These are phyloP conservation scores for Aristolochia contorta DNA, from an alignment of 164 flowering plant species.

Conservation along the genomic window DNA sequence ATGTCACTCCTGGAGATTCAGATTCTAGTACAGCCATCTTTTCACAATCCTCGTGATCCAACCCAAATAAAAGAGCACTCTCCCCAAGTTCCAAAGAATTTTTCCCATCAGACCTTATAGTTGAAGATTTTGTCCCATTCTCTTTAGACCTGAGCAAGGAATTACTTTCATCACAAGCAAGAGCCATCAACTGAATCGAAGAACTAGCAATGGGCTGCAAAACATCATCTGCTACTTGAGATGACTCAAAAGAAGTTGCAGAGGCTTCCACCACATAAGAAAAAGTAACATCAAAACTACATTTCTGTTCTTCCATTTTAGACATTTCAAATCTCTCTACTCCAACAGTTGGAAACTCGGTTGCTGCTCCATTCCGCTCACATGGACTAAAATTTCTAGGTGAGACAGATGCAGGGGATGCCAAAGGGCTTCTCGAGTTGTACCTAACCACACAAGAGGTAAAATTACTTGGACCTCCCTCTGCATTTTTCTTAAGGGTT, in stretches of 20 bases:
- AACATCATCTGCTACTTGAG: not conserved
- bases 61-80: too few species aligned
- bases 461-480: not conserved
- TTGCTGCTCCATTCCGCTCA: not conserved
- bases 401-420: not conserved
- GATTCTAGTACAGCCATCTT: too few species aligned
- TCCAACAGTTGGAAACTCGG: not conserved
- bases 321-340: not conserved
- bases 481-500: not conserved
- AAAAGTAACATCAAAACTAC: not conserved
- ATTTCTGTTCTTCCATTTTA: not conserved
- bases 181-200: not conserved
- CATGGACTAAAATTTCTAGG: too few species aligned
- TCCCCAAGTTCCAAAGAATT: too few species aligned
- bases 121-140: too few species aligned
- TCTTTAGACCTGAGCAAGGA: too few species aligned
- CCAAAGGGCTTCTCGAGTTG: not conserved
- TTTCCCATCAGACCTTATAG: too few species aligned
- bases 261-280: not conserved
- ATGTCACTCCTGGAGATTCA: too few species aligned
- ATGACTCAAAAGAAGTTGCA: not conserved
- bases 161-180: too few species aligned
- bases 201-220: not conserved
- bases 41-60: too few species aligned
- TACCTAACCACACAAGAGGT: not conserved